Percentiles rank a stretch among this genome's conserved stretches.
These are phyloP conservation scores for Fraxinus angustifolia DNA, from an alignment of 305 asterid species.

Conservation along the genomic window DNA sequence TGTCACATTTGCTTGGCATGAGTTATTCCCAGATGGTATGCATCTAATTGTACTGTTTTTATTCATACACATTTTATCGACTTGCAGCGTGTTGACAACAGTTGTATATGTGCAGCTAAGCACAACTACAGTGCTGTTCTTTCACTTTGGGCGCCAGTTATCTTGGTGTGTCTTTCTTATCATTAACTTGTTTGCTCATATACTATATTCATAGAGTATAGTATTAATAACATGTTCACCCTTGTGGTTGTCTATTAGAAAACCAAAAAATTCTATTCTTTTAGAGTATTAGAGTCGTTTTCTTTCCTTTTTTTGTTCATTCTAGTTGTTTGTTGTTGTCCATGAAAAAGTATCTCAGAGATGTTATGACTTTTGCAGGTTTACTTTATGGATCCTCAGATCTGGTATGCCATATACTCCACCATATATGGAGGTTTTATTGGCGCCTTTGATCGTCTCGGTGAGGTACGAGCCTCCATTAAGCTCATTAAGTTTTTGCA, in stretches of 20 bases:
- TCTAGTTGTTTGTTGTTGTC: conserved; percentile 15
- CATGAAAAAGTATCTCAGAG: conserved; percentile 15
- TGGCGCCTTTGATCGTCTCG: conserved; percentile 95
- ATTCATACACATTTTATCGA: conserved; percentile 10
- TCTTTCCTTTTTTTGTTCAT: conserved; percentile 2
- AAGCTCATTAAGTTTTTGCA: conserved; percentile 4
- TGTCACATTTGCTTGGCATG: conserved; percentile 92
- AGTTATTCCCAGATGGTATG: conserved; percentile 87
- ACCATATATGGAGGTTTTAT: conserved; percentile 86
- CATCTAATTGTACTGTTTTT: conserved; percentile 14
- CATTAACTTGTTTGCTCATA: conserved; percentile 18
- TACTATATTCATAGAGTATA: neutral
- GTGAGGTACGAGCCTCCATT: conserved; percentile 60
- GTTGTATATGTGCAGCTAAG: conserved; percentile 52
- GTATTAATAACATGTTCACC: neutral
- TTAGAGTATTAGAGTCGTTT: neutral
- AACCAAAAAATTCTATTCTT: neutral
- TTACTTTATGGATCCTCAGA: conserved; percentile 95
- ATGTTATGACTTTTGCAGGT: conserved; percentile 51
- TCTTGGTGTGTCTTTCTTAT: conserved; percentile 57
- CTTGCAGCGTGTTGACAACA: conserved; percentile 23
- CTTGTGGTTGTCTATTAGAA: neutral
- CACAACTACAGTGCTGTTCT: conserved; percentile 64
- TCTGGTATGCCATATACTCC: conserved; percentile 89
- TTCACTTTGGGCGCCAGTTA: conserved; percentile 81